These are phyloP conservation scores for Kuraishia borneana DNA, from an alignment of 805 yeast species.

Conservation along the genomic window DNA sequence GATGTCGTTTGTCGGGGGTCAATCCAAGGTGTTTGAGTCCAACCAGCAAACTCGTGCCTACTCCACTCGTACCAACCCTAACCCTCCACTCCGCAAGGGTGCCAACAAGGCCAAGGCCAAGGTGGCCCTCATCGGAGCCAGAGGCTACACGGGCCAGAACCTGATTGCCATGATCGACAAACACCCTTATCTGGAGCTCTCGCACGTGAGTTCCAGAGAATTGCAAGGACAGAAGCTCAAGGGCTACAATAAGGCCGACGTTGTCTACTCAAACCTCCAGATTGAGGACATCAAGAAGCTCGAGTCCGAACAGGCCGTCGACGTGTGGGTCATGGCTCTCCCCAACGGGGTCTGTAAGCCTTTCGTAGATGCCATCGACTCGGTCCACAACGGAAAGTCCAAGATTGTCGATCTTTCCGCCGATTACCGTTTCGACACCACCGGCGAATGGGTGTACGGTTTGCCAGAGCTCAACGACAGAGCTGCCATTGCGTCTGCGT, in stretches of 20 bases:
- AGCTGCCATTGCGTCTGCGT: conserved; percentile 51
- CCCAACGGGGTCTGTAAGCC: conserved; percentile 96
- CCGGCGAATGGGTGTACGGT: conserved; percentile 89
- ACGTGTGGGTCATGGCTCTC: conserved; percentile 98
- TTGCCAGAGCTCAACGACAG: conserved; percentile 85
- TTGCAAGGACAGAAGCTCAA: conserved; percentile 75
- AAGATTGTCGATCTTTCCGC: conserved; percentile 92
- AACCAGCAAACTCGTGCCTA: conserved; percentile 41
- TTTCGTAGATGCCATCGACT: conserved; percentile 70
- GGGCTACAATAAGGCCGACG: conserved; percentile 76
- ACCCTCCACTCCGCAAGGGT: conserved; percentile 62
- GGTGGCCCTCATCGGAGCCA: conserved; percentile 94
- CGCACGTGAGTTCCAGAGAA: conserved; percentile 95
- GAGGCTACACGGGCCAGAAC: conserved; percentile 96
- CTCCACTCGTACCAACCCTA: conserved; percentile 46
- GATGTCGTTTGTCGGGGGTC: conserved; percentile 25
- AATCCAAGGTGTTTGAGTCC: conserved; percentile 35
- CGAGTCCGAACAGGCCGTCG: conserved; percentile 71
- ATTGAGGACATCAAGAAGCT: conserved; percentile 74
- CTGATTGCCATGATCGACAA: conserved; percentile 75
- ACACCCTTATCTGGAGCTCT: conserved; percentile 80
- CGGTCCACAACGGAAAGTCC: conserved; percentile 48
- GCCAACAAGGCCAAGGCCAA: conserved; percentile 49
- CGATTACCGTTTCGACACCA: conserved; percentile 86
- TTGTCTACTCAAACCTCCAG: conserved; percentile 77